These are phyloP conservation scores for Guadua angustifolia DNA, from an alignment of 176 grass and related monocot species.

Conservation along the genomic window DNA sequence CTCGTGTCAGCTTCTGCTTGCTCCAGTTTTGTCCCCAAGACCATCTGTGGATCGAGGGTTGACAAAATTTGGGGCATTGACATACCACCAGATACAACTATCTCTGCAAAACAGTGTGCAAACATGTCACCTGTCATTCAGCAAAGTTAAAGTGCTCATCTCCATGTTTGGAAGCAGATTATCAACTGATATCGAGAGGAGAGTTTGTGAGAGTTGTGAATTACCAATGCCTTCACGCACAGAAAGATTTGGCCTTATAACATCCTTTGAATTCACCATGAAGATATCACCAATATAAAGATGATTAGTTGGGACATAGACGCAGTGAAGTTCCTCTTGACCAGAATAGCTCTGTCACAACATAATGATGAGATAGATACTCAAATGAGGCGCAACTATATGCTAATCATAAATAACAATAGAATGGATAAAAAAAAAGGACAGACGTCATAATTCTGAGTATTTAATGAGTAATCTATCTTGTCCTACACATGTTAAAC, in stretches of 20 bases:
- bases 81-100: constrained; percentile 96
- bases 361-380: not conserved
- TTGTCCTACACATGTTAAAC: not conserved
- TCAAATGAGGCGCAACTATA: not conserved
- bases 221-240: constrained; percentile 95
- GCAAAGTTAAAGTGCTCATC: not conserved
- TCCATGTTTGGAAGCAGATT: constrained; percentile 15
- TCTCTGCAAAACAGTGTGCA: constrained; percentile 58
- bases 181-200: constrained; percentile 6
- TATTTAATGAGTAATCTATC: not conserved
- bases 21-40: constrained; percentile 51
- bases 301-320: constrained; percentile 98
- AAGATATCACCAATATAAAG: constrained; percentile 97
- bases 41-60: constrained; percentile 73
- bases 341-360: constrained; percentile 78
- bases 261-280: constrained; percentile 91
- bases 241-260: constrained; percentile 95
- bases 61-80: constrained; percentile 93
- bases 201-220: not conserved
- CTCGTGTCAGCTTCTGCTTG: constrained; percentile 65
- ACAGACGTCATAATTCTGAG: not conserved
- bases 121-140: not conserved
- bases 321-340: constrained; percentile 91
- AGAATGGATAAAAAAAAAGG: not conserved
- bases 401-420: constrained; percentile 15